Evolutionary conservation across 345 rosid species (phyloP).

Genomic region (Aegle marmelos): DNA sequence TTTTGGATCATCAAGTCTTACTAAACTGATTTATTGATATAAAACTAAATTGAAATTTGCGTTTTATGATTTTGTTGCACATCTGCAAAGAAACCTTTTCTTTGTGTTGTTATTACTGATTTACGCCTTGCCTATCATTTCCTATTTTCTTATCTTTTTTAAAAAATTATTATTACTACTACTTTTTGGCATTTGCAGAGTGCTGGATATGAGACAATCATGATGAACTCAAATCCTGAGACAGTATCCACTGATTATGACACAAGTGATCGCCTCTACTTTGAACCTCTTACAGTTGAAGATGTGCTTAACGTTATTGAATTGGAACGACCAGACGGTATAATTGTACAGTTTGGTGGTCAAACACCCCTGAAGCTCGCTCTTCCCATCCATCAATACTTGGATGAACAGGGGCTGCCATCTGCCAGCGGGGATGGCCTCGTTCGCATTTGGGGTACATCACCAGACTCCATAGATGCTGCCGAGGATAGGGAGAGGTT

Average conservation of each 20-base stretch:
- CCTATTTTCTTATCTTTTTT: background rate
- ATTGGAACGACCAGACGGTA: slow-evolving; percentile 92
- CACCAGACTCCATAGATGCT: slow-evolving; percentile 94
- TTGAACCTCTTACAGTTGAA: slow-evolving; percentile 88
- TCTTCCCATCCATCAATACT: slow-evolving; percentile 75
- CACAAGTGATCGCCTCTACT: slow-evolving; percentile 94
- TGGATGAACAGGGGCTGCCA: slow-evolving; percentile 67
- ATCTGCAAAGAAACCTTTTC: background rate
- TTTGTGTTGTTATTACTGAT: background rate
- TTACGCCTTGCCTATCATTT: background rate
- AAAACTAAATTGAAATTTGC: background rate
- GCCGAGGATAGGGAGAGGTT: slow-evolving; percentile 97
- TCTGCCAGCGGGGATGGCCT: slow-evolving; percentile 68
- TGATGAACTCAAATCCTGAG: slow-evolving; percentile 99
- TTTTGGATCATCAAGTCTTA: background rate
- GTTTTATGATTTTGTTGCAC: background rate
- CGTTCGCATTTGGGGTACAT: slow-evolving; percentile 92
- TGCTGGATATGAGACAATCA: slow-evolving; percentile 96
- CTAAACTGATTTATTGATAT: background rate
- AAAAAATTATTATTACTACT: background rate
- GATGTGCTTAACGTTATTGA: slow-evolving; percentile 86
- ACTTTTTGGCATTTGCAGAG: slow-evolving; percentile 41
- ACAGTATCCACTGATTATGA: slow-evolving; percentile 96
- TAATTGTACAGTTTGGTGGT: slow-evolving; percentile 96
- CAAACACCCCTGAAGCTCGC: slow-evolving; percentile 94